Evolutionary conservation across 2,329 filamentous ascomycete genomes (phyloP), one percentile per base, ranked within the genome.

Genomic region (Sporothrix mexicana): DNA sequence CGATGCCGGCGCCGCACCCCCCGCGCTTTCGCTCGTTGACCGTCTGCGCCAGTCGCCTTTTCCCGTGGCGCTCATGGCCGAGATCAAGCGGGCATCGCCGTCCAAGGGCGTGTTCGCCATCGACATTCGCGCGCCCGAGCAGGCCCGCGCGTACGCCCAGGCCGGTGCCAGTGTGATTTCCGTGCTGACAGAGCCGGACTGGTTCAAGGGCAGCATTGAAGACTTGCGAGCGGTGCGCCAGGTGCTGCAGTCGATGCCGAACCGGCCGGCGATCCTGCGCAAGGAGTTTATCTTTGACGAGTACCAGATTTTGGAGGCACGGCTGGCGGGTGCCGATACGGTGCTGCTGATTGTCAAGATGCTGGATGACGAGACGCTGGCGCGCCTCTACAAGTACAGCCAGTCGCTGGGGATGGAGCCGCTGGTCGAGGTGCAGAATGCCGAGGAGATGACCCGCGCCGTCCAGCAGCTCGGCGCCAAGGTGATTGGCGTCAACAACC

Each of bases 251-350:
- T 92, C 92, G 13, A 94, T 99, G 91, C 91, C 93, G 1, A 97
- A 98, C 80, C 88, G 96, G 70, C 97, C 96, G 2, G 97, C 95
- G 1, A 88, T 99, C 13, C 84, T 99, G 43, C 91, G 97, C 30
- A 99, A 99, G 80, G 96, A 99, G 78, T 99, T 99, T 78, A 90
- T 99, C 55, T 99, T 98, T 78, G 95, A 98, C 62, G 94, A 98
- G 80, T 99, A 99, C 80, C 96, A 99, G 81, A 98, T 99, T 71
- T 86, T 99, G 7, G 96, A 99, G 82, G 96, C 95, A 41, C 88
- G 97, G 66, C 84, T 99, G 72, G 94, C 95, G 13, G 96, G 96
- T 36, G 83, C 82, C 1, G 82, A 99, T 81, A 98, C 95, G 0
- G 92, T 99, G 20, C 86, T 99, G 36, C 87, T 99, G 23, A 99